A percentile compares a stretch with the other conserved stretches of the same genome.
These are phyloP conservation scores for Mycena haematopus DNA, from an alignment of 768 basidiomycete species.

Conservation along the genomic window DNA sequence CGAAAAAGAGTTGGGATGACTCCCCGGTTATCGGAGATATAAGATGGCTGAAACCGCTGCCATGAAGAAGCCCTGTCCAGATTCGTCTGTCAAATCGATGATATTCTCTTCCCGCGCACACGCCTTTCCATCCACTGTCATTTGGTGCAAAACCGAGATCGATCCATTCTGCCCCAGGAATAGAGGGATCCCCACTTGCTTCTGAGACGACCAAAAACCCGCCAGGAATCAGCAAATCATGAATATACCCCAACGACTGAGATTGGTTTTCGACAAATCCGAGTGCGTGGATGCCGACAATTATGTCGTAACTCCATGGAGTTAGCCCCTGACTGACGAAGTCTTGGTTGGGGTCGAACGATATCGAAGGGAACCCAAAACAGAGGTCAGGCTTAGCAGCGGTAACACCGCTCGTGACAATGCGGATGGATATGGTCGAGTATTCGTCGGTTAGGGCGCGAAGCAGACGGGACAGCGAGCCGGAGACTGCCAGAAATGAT, in stretches of 20 bases:
- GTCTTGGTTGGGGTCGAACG: not conserved
- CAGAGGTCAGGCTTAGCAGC: not conserved
- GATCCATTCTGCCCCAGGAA: not conserved
- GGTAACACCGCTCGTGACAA: not conserved
- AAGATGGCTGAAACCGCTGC: not conserved
- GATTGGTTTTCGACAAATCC: not conserved
- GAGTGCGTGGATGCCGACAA: not conserved
- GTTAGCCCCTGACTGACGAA: not conserved
- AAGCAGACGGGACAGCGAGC: not conserved
- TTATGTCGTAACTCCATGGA: conserved; percentile 7
- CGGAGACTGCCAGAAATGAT: not conserved
- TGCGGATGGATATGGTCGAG: not conserved
- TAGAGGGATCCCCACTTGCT: not conserved
- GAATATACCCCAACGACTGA: not conserved
- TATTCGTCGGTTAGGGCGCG: not conserved
- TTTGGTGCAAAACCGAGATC: not conserved
- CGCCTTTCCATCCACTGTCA: not conserved
- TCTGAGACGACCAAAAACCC: conserved; percentile 2
- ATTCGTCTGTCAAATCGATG: not conserved
- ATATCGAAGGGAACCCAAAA: not conserved
- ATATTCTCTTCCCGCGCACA: not conserved
- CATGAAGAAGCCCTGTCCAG: not conserved
- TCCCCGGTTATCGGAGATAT: not conserved
- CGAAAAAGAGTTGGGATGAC: not conserved
- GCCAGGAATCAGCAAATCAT: conserved; percentile 6